Conservation (phyloP, 495 filamentous ascomycete genomes). For the Penicillium lividum region DNA sequence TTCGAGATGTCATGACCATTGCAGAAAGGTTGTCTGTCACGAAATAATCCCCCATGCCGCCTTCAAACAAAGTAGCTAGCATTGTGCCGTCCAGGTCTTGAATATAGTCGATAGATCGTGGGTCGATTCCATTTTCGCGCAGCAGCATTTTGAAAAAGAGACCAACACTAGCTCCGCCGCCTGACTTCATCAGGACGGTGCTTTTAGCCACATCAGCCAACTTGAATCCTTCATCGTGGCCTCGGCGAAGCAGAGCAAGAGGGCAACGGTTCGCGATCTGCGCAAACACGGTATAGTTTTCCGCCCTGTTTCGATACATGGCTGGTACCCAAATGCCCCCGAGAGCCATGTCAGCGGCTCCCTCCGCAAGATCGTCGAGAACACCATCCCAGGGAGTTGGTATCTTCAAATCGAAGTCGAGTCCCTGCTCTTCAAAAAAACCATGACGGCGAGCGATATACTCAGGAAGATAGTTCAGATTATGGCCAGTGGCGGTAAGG, state of each 20-base stretch:
- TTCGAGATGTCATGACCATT: neutral
- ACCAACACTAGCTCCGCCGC: constrained; percentile 11
- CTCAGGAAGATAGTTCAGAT: constrained; percentile 16
- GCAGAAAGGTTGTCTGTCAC: constrained; percentile 14
- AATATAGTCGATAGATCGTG: constrained; percentile 14
- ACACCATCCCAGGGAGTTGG: constrained; percentile 10
- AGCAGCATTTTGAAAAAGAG: constrained; percentile 16
- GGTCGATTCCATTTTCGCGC: neutral
- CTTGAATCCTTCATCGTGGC: neutral
- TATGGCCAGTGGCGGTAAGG: constrained; percentile 13
- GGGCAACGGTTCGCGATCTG: constrained; percentile 13
- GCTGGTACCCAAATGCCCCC: constrained; percentile 14
- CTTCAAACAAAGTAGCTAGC: constrained; percentile 9
- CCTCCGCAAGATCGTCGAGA: constrained; percentile 10
- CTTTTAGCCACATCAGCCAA: constrained; percentile 1
- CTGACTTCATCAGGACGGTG: constrained; percentile 12
- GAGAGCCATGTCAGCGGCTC: constrained; percentile 4
- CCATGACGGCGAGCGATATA: constrained; percentile 17
- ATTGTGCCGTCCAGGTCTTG: constrained; percentile 11
- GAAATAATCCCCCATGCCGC: constrained; percentile 14
- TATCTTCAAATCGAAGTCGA: constrained; percentile 4
- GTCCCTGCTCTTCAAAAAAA: constrained; percentile 9
- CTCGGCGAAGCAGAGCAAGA: constrained; percentile 13
- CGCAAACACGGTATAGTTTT: constrained; percentile 13
- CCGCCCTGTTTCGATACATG: constrained; percentile 11